phyloP scores from a whole-genome alignment of 2,329 filamentous ascomycete genomes.

The Capronia americana region DNA sequence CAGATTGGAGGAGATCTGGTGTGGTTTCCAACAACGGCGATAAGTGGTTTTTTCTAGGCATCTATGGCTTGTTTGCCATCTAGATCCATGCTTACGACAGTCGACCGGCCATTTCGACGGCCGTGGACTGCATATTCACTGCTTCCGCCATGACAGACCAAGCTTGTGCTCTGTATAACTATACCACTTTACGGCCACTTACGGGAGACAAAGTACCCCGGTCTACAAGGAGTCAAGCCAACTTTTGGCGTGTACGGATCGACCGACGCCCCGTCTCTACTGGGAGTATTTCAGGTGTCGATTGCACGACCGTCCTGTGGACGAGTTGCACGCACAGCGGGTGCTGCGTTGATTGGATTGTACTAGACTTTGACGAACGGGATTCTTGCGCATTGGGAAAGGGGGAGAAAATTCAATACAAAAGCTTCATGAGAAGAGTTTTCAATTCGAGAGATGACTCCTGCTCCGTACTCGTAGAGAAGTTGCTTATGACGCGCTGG shows the following conservation, averaged over 20 bases:
- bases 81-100: constrained; percentile 6
- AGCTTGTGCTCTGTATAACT: constrained; percentile 1
- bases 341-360: background rate
- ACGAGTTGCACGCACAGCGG: background rate
- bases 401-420: background rate
- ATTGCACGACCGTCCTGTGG: background rate
- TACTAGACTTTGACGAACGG: background rate
- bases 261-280: background rate
- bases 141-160: background rate
- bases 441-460: background rate
- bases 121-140: background rate
- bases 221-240: background rate
- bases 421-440: background rate
- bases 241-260: background rate
- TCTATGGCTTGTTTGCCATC: background rate
- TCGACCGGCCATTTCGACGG: background rate
- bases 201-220: background rate
- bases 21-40: background rate
- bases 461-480: background rate
- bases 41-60: background rate
- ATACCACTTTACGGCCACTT: background rate
- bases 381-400: background rate
- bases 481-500: background rate
- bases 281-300: background rate
- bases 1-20: constrained; percentile 4